Conservation (phyloP, 2,329 filamentous ascomycete genomes). For the Metarhizium humberi region DNA sequence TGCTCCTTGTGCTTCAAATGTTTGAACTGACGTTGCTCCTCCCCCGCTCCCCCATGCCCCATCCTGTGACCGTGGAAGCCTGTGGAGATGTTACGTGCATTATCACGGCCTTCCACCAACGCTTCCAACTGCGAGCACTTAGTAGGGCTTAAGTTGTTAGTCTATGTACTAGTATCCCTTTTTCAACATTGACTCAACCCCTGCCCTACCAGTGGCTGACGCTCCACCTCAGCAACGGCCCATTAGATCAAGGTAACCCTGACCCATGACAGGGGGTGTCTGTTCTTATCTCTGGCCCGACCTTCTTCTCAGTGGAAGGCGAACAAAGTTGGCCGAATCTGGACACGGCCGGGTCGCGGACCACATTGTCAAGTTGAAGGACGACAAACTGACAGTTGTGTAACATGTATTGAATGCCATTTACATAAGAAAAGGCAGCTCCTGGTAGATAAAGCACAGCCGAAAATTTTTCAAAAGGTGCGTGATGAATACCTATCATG, state of each 20-base stretch:
- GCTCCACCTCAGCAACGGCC: background rate
- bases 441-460: no score
- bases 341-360: background rate
- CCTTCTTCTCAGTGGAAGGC: background rate
- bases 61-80: background rate
- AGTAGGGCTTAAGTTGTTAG: background rate
- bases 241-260: background rate
- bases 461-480: no score
- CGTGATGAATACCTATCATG: no score
- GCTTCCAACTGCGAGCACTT: background rate
- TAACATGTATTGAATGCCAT: background rate
- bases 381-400: no score
- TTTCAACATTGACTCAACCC: no score
- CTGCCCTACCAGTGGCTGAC: background rate
- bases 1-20: background rate
- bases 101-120: background rate
- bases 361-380: background rate
- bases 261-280: background rate
- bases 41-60: background rate
- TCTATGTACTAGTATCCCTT: background rate
- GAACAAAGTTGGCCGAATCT: background rate
- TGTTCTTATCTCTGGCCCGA: background rate
- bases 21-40: background rate
- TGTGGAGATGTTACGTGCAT: background rate
- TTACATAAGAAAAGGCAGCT: background rate